Base-by-base conservation (phyloP, 768 basidiomycete species). In the Naganishia vishniacii region DNA sequence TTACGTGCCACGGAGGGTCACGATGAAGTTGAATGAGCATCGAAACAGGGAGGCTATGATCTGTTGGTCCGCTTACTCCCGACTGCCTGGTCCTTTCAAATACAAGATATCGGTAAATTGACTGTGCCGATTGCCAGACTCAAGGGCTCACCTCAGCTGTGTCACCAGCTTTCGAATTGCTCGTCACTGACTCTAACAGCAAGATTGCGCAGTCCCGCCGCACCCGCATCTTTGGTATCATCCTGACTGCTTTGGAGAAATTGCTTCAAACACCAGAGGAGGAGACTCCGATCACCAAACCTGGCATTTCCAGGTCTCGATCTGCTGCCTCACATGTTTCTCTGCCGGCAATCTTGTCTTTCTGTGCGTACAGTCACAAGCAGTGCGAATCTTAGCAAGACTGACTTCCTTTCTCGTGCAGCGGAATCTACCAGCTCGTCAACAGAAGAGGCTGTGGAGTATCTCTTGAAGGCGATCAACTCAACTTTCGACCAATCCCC, bases 381-480 rank as follows among this genome's bases (percentile, higher is more conserved):
- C 6, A n/a, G 8, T 6, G 34, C 0, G 16, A n/a, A 5, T 41
- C 37, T 34, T 56, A 2, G 37, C 29, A n/a, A n/a, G n/a, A 20
- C 53, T 26, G 31, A 41, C 9, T 37, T 37, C 5, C n/a, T 13
- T 8, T 8, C 32, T 18, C n/a, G 5, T 44, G 8, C n/a, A 56
- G 53, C 11, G 2, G 53, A 56, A 20, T n/a, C 16, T 4, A 37
- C 11, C 13, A 26, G 26, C 18, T 28, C 46, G 46, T 29, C 59
- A 1, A 4, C 25, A 8, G 37, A 41, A 6, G 25, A 40, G 8
- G 34, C 45, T 13, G 23, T 62, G 6, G 67, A 69, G 40, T 45
- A 58, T 37, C 29, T 73, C 13, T 65, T 73, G 32, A 67, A 53
- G 32, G 37, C 41, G n/a, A 28, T 53, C 28, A 58, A 65, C 26